Evolutionary conservation across 257 asterid genomes (phyloP).

Genomic region (Gentiana straminea): DNA sequence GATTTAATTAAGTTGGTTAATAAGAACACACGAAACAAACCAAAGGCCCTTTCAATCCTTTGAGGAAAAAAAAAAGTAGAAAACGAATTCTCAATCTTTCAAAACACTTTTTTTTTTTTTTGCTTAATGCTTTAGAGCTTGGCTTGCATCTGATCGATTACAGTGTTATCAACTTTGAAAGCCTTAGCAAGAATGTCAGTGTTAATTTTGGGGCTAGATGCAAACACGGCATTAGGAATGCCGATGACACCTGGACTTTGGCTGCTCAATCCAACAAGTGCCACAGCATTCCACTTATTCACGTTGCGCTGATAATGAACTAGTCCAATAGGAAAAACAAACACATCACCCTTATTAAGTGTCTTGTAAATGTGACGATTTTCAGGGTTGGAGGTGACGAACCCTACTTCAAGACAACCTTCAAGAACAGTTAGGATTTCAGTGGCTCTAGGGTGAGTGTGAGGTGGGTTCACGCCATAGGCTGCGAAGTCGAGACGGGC

Average conservation of each 20-base stretch:
- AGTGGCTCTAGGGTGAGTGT: constrained; percentile 12
- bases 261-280: constrained; percentile 11
- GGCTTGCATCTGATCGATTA: too few species aligned
- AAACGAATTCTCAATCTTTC: too few species aligned
- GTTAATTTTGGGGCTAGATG: constrained; percentile 3
- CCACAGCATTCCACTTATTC: constrained; percentile 7
- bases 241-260: constrained; percentile 6
- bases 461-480: constrained; percentile 8
- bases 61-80: too few species aligned
- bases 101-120: too few species aligned
- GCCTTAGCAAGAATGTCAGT: constrained; percentile 9
- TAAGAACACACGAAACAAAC: too few species aligned
- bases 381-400: constrained; percentile 12
- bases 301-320: constrained; percentile 10
- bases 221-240: constrained; percentile 5
- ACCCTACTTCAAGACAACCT: constrained; percentile 9
- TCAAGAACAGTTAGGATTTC: constrained; percentile 5
- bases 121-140: too few species aligned
- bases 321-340: constrained; percentile 10
- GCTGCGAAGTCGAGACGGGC: constrained; percentile 2
- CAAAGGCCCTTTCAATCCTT: too few species aligned
- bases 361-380: constrained; percentile 3
- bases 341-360: constrained; percentile 10
- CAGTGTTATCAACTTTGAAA: too few species aligned
- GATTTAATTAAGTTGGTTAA: too few species aligned